Evolutionary conservation across 1,284 basidiomycete genomes (phyloP).

Genomic region (Takashimella tepidaria): DNA sequence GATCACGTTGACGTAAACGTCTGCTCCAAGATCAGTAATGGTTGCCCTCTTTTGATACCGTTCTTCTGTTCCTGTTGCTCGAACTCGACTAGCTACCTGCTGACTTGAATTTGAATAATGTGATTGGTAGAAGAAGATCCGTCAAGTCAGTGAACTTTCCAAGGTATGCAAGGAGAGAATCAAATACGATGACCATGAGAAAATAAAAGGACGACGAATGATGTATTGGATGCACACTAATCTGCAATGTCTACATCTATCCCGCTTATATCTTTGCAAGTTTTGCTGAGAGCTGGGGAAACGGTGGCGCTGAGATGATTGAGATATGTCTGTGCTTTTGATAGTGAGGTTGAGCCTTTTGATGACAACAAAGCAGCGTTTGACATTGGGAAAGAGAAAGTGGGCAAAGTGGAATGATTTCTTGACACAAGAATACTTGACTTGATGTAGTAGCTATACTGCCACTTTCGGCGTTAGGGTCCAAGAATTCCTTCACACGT

Average conservation of each 20-base stretch:
- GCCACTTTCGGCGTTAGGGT: not conserved
- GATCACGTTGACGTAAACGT: constrained; percentile 29
- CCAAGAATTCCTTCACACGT: no score
- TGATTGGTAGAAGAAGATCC: no score
- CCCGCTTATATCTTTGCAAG: constrained; percentile 13
- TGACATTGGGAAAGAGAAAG: no score
- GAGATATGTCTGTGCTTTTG: constrained; percentile 3
- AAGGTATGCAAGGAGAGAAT: no score
- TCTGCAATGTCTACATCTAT: constrained; percentile 22
- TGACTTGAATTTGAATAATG: constrained; percentile 13
- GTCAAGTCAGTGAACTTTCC: no score
- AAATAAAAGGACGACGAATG: no score
- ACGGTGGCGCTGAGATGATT: constrained; percentile 14
- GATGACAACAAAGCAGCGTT: no score
- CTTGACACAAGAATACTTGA: no score
- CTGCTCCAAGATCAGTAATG: constrained; percentile 31
- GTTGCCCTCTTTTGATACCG: constrained; percentile 5
- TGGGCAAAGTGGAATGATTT: no score
- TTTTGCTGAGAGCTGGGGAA: constrained; percentile 13
- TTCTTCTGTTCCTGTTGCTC: constrained; percentile 5
- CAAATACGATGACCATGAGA: no score
- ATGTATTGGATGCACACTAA: constrained; percentile 26
- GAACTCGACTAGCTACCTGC: constrained; percentile 16
- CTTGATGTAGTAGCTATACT: no score
- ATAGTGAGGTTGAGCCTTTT: no score